Base-by-base conservation (phyloP, 1,139 yeast species). In the Candida sp. region DNA sequence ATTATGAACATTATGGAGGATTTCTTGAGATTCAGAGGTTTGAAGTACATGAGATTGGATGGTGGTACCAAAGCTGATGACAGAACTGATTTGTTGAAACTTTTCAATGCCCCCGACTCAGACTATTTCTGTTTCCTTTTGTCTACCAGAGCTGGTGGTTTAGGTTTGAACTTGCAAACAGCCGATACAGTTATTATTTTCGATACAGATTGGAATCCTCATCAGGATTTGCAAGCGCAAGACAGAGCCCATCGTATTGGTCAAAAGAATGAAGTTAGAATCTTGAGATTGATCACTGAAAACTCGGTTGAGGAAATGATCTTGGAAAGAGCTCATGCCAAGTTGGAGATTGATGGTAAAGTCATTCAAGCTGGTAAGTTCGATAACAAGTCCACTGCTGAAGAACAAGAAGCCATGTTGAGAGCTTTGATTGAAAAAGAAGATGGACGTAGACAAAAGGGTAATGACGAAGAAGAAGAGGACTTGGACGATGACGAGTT, bases 161-260 rank as follows among this genome's bases (percentile, higher is more conserved):
- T 89, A 58, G 96, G 96, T 60, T 80, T 90, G 60, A 90, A 90
- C 65, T 80, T 88, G 59, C 96, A 90, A 69, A 86, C 96, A 9
- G 96, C 96, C 5, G 96, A 90, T 70, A 89, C 96, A 0, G 96
- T 90, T 46, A 86, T 90, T 58, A 89, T 90, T 54, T 89, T 89
- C 63, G 96, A 90, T 66, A 88, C 96, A 6, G 96, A 90, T 76
- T 89, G 96, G 94, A 90, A 90, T 66, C 96, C 96, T 3, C 96
- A 90, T 73, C 96, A 90, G 68, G 96, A 90, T 82, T 80, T 90
- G 63, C 96, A 90, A 69, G 96, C 96, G 6, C 94, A 89, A 69
- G 96, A 90, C 67, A 83, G 96, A 73, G 96, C 96, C 0, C 96
- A 90, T 72, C 82, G 96, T 75, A 89, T 90, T 69, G 96, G 96